These are phyloP conservation scores for Flaveria bidentis DNA, from an alignment of 129 eudicot species.

Conservation along the genomic window DNA sequence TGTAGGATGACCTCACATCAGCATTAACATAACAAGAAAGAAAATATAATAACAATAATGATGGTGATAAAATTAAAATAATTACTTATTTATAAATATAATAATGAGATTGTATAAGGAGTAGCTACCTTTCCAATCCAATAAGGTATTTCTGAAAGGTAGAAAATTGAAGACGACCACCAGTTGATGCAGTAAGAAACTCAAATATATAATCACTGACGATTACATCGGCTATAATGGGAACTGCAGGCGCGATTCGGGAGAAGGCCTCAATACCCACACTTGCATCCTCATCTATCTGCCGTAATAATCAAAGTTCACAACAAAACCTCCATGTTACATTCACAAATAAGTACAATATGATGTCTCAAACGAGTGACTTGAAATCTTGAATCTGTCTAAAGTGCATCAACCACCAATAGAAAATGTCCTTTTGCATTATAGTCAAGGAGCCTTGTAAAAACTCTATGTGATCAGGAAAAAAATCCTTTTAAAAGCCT, in stretches of 20 bases:
- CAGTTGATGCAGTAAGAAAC: slow-evolving; percentile 70
- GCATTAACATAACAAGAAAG: not conserved
- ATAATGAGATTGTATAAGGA: too few relatives aligned
- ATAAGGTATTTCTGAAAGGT: slow-evolving; percentile 77
- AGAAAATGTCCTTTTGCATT: not conserved
- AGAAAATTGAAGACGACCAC: slow-evolving; percentile 73
- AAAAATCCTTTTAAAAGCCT: not conserved
- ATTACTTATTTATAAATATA: not conserved
- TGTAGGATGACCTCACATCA: slow-evolving; percentile 12
- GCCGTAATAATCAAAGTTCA: slow-evolving; percentile 21
- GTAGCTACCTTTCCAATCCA: slow-evolving; percentile 70
- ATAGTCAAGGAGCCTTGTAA: not conserved
- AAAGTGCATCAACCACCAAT: not conserved
- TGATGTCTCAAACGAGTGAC: not conserved
- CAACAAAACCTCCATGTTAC: not conserved
- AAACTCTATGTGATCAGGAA: not conserved
- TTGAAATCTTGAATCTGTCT: not conserved
- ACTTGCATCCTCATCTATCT: slow-evolving; percentile 79
- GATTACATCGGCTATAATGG: slow-evolving; percentile 77
- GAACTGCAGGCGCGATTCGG: slow-evolving; percentile 91
- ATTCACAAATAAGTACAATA: not conserved
- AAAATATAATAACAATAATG: not conserved
- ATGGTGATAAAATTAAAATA: not conserved
- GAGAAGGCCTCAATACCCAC: slow-evolving; percentile 79
- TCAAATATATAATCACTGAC: slow-evolving; percentile 71